Conservation (phyloP, 2,329 filamentous ascomycete genomes). For the Stachybotrys echinatus region DNA sequence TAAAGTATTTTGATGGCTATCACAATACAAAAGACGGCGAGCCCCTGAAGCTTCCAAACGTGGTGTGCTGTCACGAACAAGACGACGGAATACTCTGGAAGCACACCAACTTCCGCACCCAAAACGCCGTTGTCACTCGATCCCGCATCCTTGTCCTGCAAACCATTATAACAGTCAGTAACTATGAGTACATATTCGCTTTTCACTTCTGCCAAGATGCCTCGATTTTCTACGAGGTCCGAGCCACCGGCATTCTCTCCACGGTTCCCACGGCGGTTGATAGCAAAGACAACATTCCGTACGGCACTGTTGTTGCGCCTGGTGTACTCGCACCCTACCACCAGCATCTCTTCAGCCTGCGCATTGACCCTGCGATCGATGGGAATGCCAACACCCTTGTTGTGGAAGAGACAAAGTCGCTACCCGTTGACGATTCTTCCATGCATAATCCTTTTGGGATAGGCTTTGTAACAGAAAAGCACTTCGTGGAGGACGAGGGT, state of each 20-base stretch:
- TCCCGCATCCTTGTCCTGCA: conserved; percentile 61
- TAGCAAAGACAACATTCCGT: conserved; percentile 43
- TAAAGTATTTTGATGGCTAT: conserved; percentile 32
- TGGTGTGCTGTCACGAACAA: conserved; percentile 45
- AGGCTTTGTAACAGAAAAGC: no score
- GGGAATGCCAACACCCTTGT: conserved; percentile 44
- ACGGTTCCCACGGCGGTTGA: conserved; percentile 57
- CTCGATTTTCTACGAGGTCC: conserved; percentile 54
- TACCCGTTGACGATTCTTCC: conserved; percentile 40
- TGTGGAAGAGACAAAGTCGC: conserved; percentile 31
- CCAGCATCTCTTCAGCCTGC: conserved; percentile 62
- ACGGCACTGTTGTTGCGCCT: conserved; percentile 57
- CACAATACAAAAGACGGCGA: conserved; percentile 20
- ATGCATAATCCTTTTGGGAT: no score
- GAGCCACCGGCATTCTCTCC: conserved; percentile 62
- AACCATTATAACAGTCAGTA: conserved; percentile 63
- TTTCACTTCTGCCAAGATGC: conserved; percentile 61
- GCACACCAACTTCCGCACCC: conserved; percentile 64
- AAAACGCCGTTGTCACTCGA: conserved; percentile 54
- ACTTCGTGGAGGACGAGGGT: no score
- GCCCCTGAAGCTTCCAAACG: conserved; percentile 38
- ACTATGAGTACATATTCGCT: conserved; percentile 66
- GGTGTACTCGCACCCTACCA: conserved; percentile 65
- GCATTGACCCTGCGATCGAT: conserved; percentile 62
- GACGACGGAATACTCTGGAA: conserved; percentile 69